Base-by-base conservation (phyloP, 2,329 filamentous ascomycete genomes). In the Ceratocystis cubensis region DNA sequence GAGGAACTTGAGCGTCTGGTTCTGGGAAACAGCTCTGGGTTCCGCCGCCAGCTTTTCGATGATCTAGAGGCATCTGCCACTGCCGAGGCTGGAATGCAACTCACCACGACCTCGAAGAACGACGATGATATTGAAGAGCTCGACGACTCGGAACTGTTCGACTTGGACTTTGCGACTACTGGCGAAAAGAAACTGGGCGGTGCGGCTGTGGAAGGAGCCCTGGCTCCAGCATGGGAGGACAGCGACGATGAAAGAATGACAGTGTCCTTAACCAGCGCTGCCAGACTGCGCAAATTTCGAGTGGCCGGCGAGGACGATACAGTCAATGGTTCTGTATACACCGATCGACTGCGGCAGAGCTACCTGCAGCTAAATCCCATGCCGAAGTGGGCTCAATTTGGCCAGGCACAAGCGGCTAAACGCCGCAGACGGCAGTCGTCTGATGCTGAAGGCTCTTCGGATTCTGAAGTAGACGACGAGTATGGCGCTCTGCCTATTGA, bases 161-260 rank as follows among this genome's bases (percentile, higher is more conserved):
- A 91, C 76, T 82, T 93, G 69, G 91, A 96, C 74, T 62, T 69
- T 65, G 48, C 65, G 28, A 48, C 0, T 85, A 84, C 50, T 0
- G 75, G 76, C 25, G 71, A 71, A n/a, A 74, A 72, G 22, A 73
- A 75, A 45, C 64, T 72, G 20, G 44, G 69, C 53, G 70, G 71
- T 22, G 22, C 48, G 2, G n/a, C 48, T 17, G 65, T 13, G 67
- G 70, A 72, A 17, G 72, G 69, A 61, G 48, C 65, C 0, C 64
- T 65, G 8, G 65, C 70, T 5, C 81, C 87, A 2, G 89, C 85
- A 1, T 99, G 94, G 94, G 86, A 92, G 71, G 94, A 99, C 74
- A 97, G 92, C 75, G 94, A 99, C 72, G 94, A 99, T 73, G 94
- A 97, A 73, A 84, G 89, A 65, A 78, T 96, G 69, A 84, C 85